Conservation (phyloP, 1,139 yeast species). For the Yamadazyma siamensis region DNA sequence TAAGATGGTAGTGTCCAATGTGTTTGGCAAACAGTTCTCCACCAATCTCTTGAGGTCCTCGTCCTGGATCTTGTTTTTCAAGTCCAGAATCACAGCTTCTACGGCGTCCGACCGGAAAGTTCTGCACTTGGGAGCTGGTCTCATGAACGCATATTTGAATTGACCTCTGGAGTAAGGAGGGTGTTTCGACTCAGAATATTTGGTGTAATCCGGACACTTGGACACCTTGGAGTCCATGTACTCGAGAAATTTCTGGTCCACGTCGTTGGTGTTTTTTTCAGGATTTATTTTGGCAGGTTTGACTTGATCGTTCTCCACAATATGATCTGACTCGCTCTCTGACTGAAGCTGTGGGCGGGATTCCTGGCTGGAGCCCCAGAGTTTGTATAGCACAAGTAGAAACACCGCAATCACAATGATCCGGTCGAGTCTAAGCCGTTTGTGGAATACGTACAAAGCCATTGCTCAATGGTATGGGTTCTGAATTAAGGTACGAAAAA, state of each 20-base stretch:
- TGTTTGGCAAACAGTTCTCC: constrained; percentile 84
- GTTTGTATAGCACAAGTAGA: too few relatives aligned
- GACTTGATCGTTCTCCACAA: neutral
- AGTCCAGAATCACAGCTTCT: constrained; percentile 56
- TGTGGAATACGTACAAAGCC: too few relatives aligned
- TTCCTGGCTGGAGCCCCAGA: too few relatives aligned
- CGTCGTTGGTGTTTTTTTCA: too few relatives aligned
- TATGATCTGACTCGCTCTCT: too few relatives aligned
- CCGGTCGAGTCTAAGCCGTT: too few relatives aligned
- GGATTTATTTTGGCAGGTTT: too few relatives aligned
- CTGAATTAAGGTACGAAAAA: too few relatives aligned
- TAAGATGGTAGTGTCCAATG: constrained; percentile 80
- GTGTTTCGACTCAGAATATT: constrained; percentile 42
- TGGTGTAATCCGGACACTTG: constrained; percentile 41
- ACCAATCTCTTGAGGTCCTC: constrained; percentile 70
- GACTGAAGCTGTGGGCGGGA: too few relatives aligned
- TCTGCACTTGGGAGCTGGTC: constrained; percentile 71
- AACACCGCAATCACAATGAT: too few relatives aligned
- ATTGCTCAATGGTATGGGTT: too few relatives aligned
- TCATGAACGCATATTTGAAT: constrained; percentile 61
- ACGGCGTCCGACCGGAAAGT: constrained; percentile 65
- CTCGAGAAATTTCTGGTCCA: constrained; percentile 12
- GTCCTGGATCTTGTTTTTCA: constrained; percentile 49
- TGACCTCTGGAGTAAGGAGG: constrained; percentile 49
- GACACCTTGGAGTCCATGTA: constrained; percentile 18